Evolutionary conservation across 2,329 filamentous ascomycete species (phyloP).

Genomic region (Colletotrichum musicola): DNA sequence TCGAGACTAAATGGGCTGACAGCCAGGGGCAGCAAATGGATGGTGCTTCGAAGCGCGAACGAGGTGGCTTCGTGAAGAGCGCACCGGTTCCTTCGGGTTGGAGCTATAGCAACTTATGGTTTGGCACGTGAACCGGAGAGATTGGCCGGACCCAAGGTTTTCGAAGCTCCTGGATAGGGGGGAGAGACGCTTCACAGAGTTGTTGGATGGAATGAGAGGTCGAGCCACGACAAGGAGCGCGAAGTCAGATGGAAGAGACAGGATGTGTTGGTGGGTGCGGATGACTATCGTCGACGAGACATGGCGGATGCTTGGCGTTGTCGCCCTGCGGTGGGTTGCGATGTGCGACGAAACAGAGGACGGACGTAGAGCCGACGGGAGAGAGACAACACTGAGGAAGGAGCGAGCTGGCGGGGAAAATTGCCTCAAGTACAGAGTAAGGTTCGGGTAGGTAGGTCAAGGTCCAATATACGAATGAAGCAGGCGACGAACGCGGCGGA

Average conservation of each 20-base stretch:
- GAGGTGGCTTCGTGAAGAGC: too few species aligned
- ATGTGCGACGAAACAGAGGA: not conserved
- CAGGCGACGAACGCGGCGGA: not conserved
- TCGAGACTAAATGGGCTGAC: too few species aligned
- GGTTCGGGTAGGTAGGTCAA: not conserved
- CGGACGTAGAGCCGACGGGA: not conserved
- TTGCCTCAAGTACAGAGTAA: not conserved
- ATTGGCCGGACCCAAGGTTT: conserved; percentile 8
- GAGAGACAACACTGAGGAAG: not conserved
- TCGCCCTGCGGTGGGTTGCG: not conserved
- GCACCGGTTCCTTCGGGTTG: too few species aligned
- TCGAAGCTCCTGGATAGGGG: too few species aligned
- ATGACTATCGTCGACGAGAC: conserved; percentile 37
- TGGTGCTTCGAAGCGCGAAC: not conserved
- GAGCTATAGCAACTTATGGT: too few species aligned
- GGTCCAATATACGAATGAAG: too few species aligned
- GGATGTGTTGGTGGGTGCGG: conserved; percentile 22
- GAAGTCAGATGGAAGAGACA: conserved; percentile 21
- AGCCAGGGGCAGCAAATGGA: not conserved
- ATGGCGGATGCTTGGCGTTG: conserved; percentile 30
- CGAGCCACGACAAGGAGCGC: conserved; percentile 20
- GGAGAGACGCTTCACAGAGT: too few species aligned
- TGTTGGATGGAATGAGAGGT: too few species aligned
- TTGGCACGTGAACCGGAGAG: conserved; percentile 22
- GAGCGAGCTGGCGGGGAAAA: not conserved